These are phyloP conservation scores for Craterostigma plantagineum DNA, from an alignment of 257 asterid genomes.

Conservation along the genomic window DNA sequence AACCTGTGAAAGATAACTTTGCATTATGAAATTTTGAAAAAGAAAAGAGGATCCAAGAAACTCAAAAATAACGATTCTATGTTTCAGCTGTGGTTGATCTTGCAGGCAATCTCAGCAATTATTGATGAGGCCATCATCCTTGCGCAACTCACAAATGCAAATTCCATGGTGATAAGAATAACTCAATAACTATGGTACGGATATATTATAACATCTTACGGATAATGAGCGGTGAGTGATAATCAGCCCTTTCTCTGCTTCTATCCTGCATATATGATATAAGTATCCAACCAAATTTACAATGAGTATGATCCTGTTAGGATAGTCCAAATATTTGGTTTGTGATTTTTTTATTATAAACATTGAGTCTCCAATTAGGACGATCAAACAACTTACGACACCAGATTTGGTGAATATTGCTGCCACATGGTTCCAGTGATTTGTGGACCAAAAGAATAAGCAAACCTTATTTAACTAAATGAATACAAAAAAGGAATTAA, in stretches of 20 bases:
- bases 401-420: no score
- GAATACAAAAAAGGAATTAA: conserved; percentile 7
- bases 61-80: background rate
- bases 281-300: background rate
- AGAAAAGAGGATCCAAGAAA: conserved; percentile 7
- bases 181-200: background rate
- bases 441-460: background rate
- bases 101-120: no score
- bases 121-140: no score
- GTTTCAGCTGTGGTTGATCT: no score
- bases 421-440: background rate
- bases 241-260: conserved; percentile 89
- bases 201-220: conserved; percentile 30
- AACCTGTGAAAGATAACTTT: conserved; percentile 36
- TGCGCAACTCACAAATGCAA: no score
- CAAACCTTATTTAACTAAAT: background rate
- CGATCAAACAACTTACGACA: no score
- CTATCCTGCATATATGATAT: conserved; percentile 66
- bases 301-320: no score
- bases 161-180: background rate
- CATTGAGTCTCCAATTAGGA: no score
- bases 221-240: conserved; percentile 73
- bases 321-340: no score
- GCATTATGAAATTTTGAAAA: conserved; percentile 1
- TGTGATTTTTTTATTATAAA: no score